phyloP scores from a whole-genome alignment of 2,329 filamentous ascomycete species.

The Tolypocladium endophyticum region DNA sequence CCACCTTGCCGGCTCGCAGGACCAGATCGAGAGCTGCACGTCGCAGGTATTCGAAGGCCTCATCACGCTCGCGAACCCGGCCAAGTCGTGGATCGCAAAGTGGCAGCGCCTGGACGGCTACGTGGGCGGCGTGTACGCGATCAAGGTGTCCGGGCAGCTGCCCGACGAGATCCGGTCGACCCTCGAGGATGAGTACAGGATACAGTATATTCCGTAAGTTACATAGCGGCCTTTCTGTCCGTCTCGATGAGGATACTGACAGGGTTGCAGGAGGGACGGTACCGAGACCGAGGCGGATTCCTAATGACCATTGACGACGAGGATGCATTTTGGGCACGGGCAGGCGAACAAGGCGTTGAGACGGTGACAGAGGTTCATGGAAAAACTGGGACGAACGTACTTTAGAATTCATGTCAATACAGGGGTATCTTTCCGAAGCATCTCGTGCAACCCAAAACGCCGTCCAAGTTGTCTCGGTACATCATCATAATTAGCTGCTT shows the following conservation, averaged over 20 bases:
- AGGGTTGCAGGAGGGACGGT: conserved; percentile 38
- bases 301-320: conserved; percentile 13
- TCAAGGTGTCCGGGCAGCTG: conserved; percentile 80
- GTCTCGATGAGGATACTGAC: not conserved
- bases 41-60: conserved; percentile 93
- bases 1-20: conserved; percentile 65
- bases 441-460: conserved; percentile 4
- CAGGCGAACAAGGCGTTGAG: conserved; percentile 23
- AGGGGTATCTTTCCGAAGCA: conserved; percentile 6
- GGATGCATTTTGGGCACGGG: conserved; percentile 9
- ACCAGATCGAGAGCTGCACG: conserved; percentile 85
- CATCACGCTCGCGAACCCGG: conserved; percentile 75
- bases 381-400: not conserved
- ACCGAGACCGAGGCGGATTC: conserved; percentile 40
- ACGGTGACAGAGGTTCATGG: conserved; percentile 1
- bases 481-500: conserved; percentile 10
- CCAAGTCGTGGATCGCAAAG: conserved; percentile 84
- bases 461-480: not conserved
- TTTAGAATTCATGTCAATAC: not conserved
- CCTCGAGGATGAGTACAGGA: conserved; percentile 52
- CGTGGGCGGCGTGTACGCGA: conserved; percentile 81
- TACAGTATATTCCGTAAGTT: conserved; percentile 57
- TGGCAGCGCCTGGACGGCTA: conserved; percentile 90
- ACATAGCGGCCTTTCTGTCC: conserved; percentile 31
- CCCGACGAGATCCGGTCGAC: conserved; percentile 53